A percentile compares a stretch with the other conserved stretches of the same genome.
These are phyloP conservation scores for Uronychia setigera DNA, from an alignment of 73 alveolate genomes.

Conservation along the genomic window DNA sequence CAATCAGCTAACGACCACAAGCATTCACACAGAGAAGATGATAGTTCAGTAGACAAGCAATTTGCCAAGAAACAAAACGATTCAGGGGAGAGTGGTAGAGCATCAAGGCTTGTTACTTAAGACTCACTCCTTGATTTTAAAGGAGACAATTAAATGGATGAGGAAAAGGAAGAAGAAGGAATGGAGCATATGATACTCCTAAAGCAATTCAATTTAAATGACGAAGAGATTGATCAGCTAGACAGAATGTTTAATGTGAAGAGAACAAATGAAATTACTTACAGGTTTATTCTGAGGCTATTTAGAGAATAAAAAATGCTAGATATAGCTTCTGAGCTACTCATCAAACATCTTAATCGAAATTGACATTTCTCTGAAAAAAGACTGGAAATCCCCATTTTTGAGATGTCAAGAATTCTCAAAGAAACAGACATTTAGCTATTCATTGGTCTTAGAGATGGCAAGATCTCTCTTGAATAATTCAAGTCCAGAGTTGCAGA, in stretches of 20 bases:
- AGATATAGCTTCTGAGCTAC: neutral
- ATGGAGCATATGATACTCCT: too few species aligned
- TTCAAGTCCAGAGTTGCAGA: slow-evolving; percentile 35
- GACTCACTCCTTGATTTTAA: neutral
- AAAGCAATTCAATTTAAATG: neutral
- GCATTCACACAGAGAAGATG: neutral
- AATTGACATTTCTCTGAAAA: too few species aligned
- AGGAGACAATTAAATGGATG: neutral
- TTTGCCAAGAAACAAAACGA: too few species aligned
- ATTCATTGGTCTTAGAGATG: neutral
- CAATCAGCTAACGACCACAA: neutral
- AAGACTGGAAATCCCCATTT: neutral
- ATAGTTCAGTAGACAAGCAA: neutral
- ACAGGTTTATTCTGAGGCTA: neutral
- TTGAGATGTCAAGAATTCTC: neutral
- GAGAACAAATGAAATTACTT: neutral
- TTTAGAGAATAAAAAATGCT: neutral
- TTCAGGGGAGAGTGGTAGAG: too few species aligned
- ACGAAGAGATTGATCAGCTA: neutral
- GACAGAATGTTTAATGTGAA: neutral
- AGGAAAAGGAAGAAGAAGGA: too few species aligned
- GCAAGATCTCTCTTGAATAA: slow-evolving; percentile 32
- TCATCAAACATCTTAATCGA: neutral
- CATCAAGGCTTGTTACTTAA: neutral
- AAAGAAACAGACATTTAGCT: neutral